phyloP scores from a whole-genome alignment of 2,329 filamentous ascomycete species.

The Diaporthe destruens region DNA sequence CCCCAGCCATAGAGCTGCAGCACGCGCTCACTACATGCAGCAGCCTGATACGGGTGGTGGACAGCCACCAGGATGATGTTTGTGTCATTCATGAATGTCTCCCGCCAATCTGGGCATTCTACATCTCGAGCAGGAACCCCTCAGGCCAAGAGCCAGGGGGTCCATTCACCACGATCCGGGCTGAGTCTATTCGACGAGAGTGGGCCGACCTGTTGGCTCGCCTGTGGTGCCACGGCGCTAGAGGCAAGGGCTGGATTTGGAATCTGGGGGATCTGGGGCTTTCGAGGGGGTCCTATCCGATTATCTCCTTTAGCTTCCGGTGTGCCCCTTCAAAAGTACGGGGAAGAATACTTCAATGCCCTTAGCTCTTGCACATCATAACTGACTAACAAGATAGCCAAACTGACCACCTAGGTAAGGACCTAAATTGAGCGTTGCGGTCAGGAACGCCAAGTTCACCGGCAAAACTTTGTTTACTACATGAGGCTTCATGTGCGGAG shows the following conservation, averaged over 20 bases:
- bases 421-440: background rate
- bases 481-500: background rate
- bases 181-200: slow-evolving; percentile 23
- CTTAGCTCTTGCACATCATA: slow-evolving; percentile 22
- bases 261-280: slow-evolving; percentile 15
- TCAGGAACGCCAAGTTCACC: slow-evolving; percentile 20
- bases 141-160: slow-evolving; percentile 20
- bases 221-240: slow-evolving; percentile 23
- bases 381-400: background rate
- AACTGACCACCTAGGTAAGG: background rate
- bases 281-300: slow-evolving; percentile 1
- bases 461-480: background rate
- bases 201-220: slow-evolving; percentile 25
- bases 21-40: background rate
- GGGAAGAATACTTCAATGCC: slow-evolving; percentile 1
- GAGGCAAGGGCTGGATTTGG: slow-evolving; percentile 13
- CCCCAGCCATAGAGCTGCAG: background rate
- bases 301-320: slow-evolving; percentile 5
- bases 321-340: slow-evolving; percentile 2
- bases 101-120: background rate
- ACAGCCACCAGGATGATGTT: background rate
- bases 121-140: slow-evolving; percentile 4
- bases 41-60: background rate
- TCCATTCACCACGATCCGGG: slow-evolving; percentile 1
- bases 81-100: slow-evolving; percentile 28